A percentile compares a stretch with the other conserved stretches of the same genome.
These are phyloP conservation scores for Phytophthora pistaciae DNA, from an alignment of 352 stramenopile species.

Conservation along the genomic window DNA sequence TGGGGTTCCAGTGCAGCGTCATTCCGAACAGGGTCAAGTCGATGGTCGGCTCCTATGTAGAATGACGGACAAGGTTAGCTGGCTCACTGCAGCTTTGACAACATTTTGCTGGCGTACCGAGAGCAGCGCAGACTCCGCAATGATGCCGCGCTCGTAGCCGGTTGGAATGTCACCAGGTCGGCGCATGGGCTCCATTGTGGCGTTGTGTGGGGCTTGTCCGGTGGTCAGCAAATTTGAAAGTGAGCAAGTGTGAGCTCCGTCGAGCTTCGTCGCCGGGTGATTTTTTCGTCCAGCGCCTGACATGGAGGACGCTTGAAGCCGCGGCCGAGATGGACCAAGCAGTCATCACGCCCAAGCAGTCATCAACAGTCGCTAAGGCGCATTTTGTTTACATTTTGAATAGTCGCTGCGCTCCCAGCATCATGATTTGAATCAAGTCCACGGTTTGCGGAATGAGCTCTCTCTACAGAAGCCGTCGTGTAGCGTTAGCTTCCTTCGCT, in stretches of 20 bases:
- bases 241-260: not conserved
- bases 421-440: slow-evolving; percentile 3
- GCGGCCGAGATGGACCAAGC: slow-evolving; percentile 23
- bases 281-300: not conserved
- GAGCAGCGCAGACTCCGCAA: slow-evolving; percentile 16
- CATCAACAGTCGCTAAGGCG: slow-evolving; percentile 19
- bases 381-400: slow-evolving; percentile 8
- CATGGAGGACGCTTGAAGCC: slow-evolving; percentile 18
- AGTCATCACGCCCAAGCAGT: slow-evolving; percentile 24
- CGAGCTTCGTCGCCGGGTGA: not conserved
- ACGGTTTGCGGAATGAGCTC: not conserved
- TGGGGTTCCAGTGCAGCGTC: slow-evolving; percentile 27
- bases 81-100: not conserved
- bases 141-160: slow-evolving; percentile 23
- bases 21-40: slow-evolving; percentile 28
- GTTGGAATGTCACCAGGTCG: slow-evolving; percentile 14
- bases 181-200: slow-evolving; percentile 25
- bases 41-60: slow-evolving; percentile 14
- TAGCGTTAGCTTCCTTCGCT: not conserved
- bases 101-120: slow-evolving; percentile 10
- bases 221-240: slow-evolving; percentile 16
- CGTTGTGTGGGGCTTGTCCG: not conserved
- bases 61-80: not conserved
- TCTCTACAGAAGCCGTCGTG: not conserved
- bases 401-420: not conserved